Percentiles rank a stretch among this genome's conserved stretches.
These are phyloP conservation scores for Colletotrichum plurivorum DNA, from an alignment of 2,329 filamentous ascomycete species.

Conservation along the genomic window DNA sequence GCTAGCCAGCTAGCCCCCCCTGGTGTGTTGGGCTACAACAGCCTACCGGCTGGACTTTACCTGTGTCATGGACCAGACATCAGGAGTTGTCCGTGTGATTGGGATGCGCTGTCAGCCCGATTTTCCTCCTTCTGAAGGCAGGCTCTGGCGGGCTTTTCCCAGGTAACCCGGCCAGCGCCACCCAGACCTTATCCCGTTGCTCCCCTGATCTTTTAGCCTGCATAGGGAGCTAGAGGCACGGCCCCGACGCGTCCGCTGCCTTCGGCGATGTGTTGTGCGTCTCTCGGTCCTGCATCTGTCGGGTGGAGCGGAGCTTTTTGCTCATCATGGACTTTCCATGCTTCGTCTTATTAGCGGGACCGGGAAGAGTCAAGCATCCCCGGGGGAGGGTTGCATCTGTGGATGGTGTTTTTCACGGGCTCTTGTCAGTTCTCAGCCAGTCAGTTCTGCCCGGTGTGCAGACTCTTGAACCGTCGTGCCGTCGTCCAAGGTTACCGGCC, in stretches of 20 bases:
- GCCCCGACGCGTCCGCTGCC: conserved; percentile 3
- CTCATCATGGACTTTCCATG: neutral
- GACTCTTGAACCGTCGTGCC: conserved; percentile 15
- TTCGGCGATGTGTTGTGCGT: conserved; percentile 27
- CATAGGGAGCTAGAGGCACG: neutral
- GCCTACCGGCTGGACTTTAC: neutral
- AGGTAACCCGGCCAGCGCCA: conserved; percentile 28
- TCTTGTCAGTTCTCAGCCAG: conserved; percentile 10
- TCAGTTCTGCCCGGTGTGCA: conserved; percentile 26
- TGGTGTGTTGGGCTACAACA: neutral
- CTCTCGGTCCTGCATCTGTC: conserved; percentile 11
- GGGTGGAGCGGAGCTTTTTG: conserved; percentile 15
- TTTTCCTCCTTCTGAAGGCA: conserved; percentile 11
- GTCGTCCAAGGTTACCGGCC: conserved; percentile 35
- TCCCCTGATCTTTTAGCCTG: conserved; percentile 4
- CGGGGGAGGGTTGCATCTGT: conserved; percentile 19
- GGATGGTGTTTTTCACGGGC: neutral
- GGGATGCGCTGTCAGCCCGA: conserved; percentile 29
- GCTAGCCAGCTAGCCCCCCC: neutral
- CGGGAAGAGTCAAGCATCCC: conserved; percentile 15
- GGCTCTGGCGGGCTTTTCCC: conserved; percentile 25
- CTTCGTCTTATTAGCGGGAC: conserved; percentile 5
- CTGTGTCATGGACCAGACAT: neutral
- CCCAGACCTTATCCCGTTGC: conserved; percentile 47
- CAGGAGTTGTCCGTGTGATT: conserved; percentile 31